phyloP scores from a whole-genome alignment of 1,139 yeast species.

The Suhomyces wounanorum region DNA sequence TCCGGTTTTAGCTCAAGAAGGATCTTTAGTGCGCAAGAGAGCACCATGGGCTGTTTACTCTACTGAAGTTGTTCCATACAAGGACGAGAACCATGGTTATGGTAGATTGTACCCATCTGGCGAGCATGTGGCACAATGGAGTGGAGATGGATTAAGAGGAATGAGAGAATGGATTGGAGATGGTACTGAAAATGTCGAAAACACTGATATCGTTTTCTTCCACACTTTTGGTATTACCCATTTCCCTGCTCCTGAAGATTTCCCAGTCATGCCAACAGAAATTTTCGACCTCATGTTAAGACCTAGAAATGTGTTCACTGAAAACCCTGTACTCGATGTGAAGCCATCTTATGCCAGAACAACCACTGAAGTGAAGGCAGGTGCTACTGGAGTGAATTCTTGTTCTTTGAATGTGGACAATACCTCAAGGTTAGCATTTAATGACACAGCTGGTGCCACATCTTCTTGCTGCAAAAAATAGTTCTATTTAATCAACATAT shows the following conservation, averaged over 20 bases:
- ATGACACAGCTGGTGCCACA: neutral
- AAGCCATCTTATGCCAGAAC: slow-evolving; percentile 70
- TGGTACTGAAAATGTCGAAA: slow-evolving; percentile 60
- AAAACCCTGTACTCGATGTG: slow-evolving; percentile 75
- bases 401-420: slow-evolving; percentile 43
- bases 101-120: slow-evolving; percentile 79
- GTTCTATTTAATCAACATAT: neutral
- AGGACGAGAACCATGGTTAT: slow-evolving; percentile 50
- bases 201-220: slow-evolving; percentile 71
- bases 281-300: slow-evolving; percentile 72
- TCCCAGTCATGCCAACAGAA: slow-evolving; percentile 89
- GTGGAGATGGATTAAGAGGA: slow-evolving; percentile 72
- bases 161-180: slow-evolving; percentile 75
- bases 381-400: slow-evolving; percentile 34
- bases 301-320: slow-evolving; percentile 76
- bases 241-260: slow-evolving; percentile 87
- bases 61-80: slow-evolving; percentile 69
- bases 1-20: slow-evolving; percentile 69
- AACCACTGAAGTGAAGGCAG: slow-evolving; percentile 55
- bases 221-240: slow-evolving; percentile 85
- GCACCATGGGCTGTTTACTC: slow-evolving; percentile 78
- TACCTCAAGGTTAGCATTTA: slow-evolving; percentile 45
- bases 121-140: slow-evolving; percentile 76
- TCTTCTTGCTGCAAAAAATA: slow-evolving; percentile 1
- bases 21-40: slow-evolving; percentile 74